Conservation (phyloP, 306 rosid genomes). For the Erythrophleum fordii region DNA sequence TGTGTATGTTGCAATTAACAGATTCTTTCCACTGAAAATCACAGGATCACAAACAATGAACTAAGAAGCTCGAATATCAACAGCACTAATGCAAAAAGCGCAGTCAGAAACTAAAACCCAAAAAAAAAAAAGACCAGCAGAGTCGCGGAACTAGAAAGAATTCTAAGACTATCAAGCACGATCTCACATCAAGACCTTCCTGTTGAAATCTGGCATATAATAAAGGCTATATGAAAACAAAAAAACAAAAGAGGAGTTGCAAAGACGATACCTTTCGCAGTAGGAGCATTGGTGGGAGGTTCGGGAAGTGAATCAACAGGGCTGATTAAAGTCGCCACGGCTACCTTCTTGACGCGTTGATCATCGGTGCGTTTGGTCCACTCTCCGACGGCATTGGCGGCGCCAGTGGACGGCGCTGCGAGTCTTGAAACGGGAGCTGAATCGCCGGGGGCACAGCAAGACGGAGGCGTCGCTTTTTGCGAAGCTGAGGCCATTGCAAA, state of each 20-base stretch:
- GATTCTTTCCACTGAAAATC: background rate
- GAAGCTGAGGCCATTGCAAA: conserved; percentile 79
- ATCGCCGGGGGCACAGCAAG: conserved; percentile 29
- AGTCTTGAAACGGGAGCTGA: conserved; percentile 38
- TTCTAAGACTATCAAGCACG: background rate
- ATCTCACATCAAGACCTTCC: background rate
- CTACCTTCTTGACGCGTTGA: conserved; percentile 55
- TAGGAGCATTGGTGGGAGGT: conserved; percentile 57
- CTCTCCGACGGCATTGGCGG: conserved; percentile 55
- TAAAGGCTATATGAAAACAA: background rate
- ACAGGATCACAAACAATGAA: background rate
- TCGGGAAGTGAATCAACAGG: conserved; percentile 50
- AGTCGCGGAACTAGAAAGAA: background rate
- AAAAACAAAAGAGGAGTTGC: background rate
- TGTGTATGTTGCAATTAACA: background rate
- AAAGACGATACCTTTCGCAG: conserved; percentile 56
- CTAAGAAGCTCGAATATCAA: background rate
- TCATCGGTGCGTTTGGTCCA: conserved; percentile 57
- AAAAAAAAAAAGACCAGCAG: background rate
- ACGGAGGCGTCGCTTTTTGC: conserved; percentile 63
- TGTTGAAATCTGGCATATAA: background rate
- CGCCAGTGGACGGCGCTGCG: conserved; percentile 36
- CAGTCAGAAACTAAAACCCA: background rate
- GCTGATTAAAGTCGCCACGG: conserved; percentile 53
- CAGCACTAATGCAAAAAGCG: background rate